These are phyloP conservation scores for Acacia melanoxylon DNA, from an alignment of 306 rosid genomes.

Conservation along the genomic window DNA sequence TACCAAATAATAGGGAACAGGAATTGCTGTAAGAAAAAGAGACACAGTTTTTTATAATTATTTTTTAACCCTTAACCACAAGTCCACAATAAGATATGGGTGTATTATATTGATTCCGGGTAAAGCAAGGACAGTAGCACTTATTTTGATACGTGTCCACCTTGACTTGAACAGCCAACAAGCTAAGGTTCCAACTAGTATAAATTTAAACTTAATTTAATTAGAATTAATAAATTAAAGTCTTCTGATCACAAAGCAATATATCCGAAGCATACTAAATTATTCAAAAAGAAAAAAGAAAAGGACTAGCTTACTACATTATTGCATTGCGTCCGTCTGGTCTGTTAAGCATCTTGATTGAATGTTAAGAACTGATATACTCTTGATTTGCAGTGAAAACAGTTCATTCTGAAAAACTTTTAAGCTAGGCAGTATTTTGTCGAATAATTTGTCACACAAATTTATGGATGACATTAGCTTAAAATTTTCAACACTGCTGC, in stretches of 20 bases:
- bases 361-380: background rate
- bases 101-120: background rate
- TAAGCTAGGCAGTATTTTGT: background rate
- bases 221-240: background rate
- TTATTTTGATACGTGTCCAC: constrained; percentile 37
- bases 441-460: background rate
- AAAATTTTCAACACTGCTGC: background rate
- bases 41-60: constrained; percentile 27
- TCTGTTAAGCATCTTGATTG: background rate
- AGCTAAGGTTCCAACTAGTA: constrained; percentile 37
- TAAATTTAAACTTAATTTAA: constrained; percentile 1
- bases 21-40: constrained; percentile 29
- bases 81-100: constrained; percentile 5
- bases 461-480: background rate
- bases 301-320: background rate
- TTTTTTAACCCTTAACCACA: background rate
- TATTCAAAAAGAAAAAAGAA: too few relatives aligned
- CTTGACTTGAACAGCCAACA: constrained; percentile 9
- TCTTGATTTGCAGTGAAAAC: background rate
- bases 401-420: background rate
- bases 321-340: background rate
- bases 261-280: background rate
- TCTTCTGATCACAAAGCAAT: constrained; percentile 17
- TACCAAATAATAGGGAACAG: background rate
- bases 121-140: constrained; percentile 28